These are phyloP conservation scores for Metschnikowia sp. DNA, from an alignment of 805 yeast genomes.

Conservation along the genomic window DNA sequence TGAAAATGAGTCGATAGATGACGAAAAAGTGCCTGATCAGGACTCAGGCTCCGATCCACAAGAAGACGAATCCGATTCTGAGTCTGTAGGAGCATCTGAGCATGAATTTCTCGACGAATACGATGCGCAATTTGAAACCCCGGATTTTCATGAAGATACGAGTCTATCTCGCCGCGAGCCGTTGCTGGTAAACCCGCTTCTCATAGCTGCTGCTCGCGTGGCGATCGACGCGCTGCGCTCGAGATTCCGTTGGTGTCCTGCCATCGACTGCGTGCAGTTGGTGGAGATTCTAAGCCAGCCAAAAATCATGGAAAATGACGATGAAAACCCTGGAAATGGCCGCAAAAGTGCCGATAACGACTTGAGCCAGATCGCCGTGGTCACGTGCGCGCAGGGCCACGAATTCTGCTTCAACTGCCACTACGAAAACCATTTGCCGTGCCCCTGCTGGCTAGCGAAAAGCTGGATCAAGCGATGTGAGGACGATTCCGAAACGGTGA, in stretches of 20 bases:
- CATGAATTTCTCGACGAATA: slow-evolving; percentile 2
- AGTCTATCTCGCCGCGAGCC: slow-evolving; percentile 1
- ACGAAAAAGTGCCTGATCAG: too few relatives aligned
- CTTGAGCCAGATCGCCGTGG: slow-evolving; percentile 53
- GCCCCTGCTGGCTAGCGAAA: slow-evolving; percentile 68
- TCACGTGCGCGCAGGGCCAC: slow-evolving; percentile 62
- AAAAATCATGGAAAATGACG: slow-evolving; percentile 4
- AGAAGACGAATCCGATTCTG: too few relatives aligned
- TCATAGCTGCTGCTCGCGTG: slow-evolving; percentile 12
- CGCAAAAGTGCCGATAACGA: slow-evolving; percentile 5
- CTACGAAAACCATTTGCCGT: slow-evolving; percentile 75
- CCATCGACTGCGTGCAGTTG: slow-evolving; percentile 68
- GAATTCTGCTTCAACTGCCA: slow-evolving; percentile 78
- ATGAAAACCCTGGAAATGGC: slow-evolving; percentile 16
- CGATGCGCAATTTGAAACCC: slow-evolving; percentile 9
- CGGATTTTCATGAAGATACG: neutral
- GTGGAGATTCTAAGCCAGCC: slow-evolving; percentile 32
- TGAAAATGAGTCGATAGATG: too few relatives aligned
- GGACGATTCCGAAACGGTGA: slow-evolving; percentile 83
- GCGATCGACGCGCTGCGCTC: slow-evolving; percentile 22
- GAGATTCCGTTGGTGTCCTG: slow-evolving; percentile 76
- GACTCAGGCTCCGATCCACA: too few relatives aligned
- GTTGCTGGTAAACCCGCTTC: slow-evolving; percentile 10
- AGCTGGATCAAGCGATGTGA: slow-evolving; percentile 76
- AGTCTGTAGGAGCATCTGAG: too few relatives aligned